Conservation (phyloP, 768 basidiomycete species). For the Suillus decipiens region DNA sequence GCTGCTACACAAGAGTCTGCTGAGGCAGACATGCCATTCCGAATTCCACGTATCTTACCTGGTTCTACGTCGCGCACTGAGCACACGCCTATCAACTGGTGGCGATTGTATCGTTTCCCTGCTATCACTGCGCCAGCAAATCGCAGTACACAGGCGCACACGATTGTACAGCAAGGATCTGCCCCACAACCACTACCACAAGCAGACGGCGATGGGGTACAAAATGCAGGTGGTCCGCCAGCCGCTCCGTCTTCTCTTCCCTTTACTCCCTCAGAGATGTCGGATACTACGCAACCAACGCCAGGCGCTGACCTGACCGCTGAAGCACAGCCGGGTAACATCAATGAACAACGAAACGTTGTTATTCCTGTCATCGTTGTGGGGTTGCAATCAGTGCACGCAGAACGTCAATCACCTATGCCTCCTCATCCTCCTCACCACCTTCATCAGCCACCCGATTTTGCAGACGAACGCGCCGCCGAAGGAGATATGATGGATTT, state of each 20-base stretch:
- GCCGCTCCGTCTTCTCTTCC: conserved; percentile 10
- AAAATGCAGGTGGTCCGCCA: conserved; percentile 24
- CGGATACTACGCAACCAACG: conserved; percentile 18
- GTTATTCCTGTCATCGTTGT: conserved; percentile 86
- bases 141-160: conserved; percentile 20
- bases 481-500: conserved; percentile 27
- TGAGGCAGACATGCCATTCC: conserved; percentile 31
- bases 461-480: conserved; percentile 21
- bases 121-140: conserved; percentile 51
- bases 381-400: conserved; percentile 73
- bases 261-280: conserved; percentile 19
- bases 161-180: conserved; percentile 13
- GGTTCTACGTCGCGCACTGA: conserved; percentile 38
- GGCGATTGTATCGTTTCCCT: conserved; percentile 83
- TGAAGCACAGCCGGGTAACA: conserved; percentile 7
- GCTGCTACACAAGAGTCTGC: not conserved
- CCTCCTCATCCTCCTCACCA: conserved; percentile 16
- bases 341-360: conserved; percentile 38
- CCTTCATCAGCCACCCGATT: conserved; percentile 15
- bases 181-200: conserved; percentile 14
- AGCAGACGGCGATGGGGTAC: conserved; percentile 18
- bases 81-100: conserved; percentile 66
- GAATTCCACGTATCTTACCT: conserved; percentile 25
- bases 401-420: conserved; percentile 38
- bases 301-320: conserved; percentile 12